Base-by-base conservation (phyloP, 1,284 basidiomycete species). In the Moesziomyces globuligerus region DNA sequence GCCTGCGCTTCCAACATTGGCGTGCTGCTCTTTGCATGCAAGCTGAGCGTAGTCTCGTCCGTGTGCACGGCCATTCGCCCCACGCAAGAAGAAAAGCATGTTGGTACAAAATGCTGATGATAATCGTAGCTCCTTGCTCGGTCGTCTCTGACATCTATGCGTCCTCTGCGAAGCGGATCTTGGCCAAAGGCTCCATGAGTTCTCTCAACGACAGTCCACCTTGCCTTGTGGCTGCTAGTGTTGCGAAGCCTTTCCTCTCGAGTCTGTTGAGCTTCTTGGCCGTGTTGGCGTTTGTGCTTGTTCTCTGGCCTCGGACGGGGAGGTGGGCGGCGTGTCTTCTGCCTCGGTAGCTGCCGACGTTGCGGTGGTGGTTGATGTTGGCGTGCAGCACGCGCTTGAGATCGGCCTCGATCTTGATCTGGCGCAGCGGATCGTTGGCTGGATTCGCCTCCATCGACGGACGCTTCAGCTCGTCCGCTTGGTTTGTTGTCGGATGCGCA, bases 281-380 rank as follows among this genome's bases (percentile, higher is more conserved):
- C 32, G 91, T 93, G 83, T 86, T 87, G 48, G 91, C 92, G 75
- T 95, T 95, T 48, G 87, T 89, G 83, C 89, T 89, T 5, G 93
- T 95, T 65, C 90, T 90, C 84, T 95, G 93, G 49, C 93, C 93
- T 79, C 93, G 87, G 58, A 95, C 93, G 1, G 93, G 93, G 38
- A 94, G 83, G 62, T 90, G 88, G 89, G 92, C 91, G 2, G 92
- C 91, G 80, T 95, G 93, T 80, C 93, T 86, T 83, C 89, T 87
- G 32, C 93, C 93, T 53, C 90, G 88, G 81, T 94, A 93, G 75
- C 89, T 91, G 45, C 93, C 93, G 83, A 95, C 92, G 86, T 90
- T 90, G 65, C 92, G 86, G 83, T 93, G 90, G 83, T 94, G 93
- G 9, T 88, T 89, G 83, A 95, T 93, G 80, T 94, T 93, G 79